A percentile compares a stretch with the other conserved stretches of the same genome.
Conservation (phyloP, 1,284 basidiomycete species). For the Athelia psychrophila region DNA sequence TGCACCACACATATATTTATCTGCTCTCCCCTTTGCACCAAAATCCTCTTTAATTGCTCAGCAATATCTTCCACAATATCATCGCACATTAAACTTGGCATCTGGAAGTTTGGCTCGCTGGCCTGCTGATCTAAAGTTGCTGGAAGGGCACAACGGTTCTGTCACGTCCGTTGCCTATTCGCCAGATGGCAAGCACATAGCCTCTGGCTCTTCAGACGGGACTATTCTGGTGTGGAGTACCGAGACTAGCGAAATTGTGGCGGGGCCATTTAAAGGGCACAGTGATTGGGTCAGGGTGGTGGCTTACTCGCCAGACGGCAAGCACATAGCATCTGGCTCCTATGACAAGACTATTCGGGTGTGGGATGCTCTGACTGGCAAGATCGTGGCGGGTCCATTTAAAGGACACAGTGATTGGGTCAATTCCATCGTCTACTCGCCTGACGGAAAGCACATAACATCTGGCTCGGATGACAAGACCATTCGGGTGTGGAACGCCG, state of each 20-base stretch:
- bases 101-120: not conserved
- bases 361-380: conserved; percentile 10
- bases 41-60: not conserved
- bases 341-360: conserved; percentile 6
- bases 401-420: not conserved
- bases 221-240: conserved; percentile 11
- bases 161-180: conserved; percentile 6
- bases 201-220: conserved; percentile 11
- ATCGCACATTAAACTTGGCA: not conserved
- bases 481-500: conserved; percentile 11
- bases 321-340: conserved; percentile 15
- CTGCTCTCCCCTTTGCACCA: conserved; percentile 16
- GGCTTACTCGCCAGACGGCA: conserved; percentile 14
- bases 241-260: not conserved
- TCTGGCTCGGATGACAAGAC: conserved; percentile 14
- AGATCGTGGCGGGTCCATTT: not conserved
- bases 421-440: conserved; percentile 11
- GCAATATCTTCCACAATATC: not conserved
- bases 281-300: conserved; percentile 3
- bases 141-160: conserved; percentile 5
- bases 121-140: not conserved
- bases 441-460: conserved; percentile 12
- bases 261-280: not conserved
- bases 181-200: conserved; percentile 13
- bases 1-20: conserved; percentile 20